Evolutionary conservation across 2,329 filamentous ascomycete genomes (phyloP), one percentile per base, ranked within the genome.

Genomic region (Aspergillus sp.): DNA sequence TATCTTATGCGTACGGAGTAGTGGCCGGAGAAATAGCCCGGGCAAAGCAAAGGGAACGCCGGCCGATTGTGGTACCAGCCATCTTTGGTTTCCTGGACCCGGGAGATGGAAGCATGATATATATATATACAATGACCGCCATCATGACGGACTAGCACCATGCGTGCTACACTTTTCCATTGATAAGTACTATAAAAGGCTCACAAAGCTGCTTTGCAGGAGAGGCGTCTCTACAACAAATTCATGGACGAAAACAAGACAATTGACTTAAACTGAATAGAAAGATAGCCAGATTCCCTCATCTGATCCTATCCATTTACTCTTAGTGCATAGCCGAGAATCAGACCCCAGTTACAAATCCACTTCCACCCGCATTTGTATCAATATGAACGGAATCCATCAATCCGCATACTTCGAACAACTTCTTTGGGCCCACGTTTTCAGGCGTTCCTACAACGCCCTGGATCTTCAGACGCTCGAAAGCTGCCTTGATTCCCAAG

Each of bases 351-450:
- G 67, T 57, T 3, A 42, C 50, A 53, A 71, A 70, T 2, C 64
- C 63, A 44, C 63, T 55, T 2, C 69, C 69, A 13, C 73, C 73
- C 3, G 73, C 70, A 40, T 65, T 59, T 5, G 63, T 65, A 57
- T 76, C 73, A 46, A 76, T 55, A 25, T 66, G 63, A 56, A 76
- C 65, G 9, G 70, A 68, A 16, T 75, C 72, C 52, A 70, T 63
- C 50, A 76, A 53, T 1, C 73, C 73, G 52, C 71, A 75, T 2
- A 76, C 64, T 45, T 74, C 69, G 40, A 76, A 76, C 10, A 74
- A 49, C 17, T 67, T 66, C 57, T 66, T 68, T 1, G 71, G 72
- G 1, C 63, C 66, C 34, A 68, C 51, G 4, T 59, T 64, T 14
- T 62, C 63, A 1, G 66, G 65, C 14, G 56, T 60, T 45, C 69